Evolutionary conservation across 2,329 filamentous ascomycete genomes (phyloP), one percentile per base, ranked within the genome.

Genomic region (Claviceps pazoutovae): DNA sequence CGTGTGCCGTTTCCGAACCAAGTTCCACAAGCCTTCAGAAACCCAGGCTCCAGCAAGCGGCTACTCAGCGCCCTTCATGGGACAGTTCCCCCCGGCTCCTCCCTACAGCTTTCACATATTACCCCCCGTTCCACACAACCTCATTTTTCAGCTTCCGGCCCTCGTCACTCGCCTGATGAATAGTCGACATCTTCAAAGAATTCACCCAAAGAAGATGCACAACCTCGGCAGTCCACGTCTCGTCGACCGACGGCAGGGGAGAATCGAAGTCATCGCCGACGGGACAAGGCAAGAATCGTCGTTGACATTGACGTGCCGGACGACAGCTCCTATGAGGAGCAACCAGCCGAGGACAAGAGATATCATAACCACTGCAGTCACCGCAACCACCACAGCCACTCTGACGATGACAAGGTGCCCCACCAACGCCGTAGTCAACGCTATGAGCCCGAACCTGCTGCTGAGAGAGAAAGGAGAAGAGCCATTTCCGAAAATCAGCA

Each of bases 1-100:
- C 23, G 6, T 23, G 6, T 23, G 23, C 23, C 23, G 6, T 23
- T 23, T 26, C 23, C 23, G 23, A 26, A 23, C 23, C 4, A 5
- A 23, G 23, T 23, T 23, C 23, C 23, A 23, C 5, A 26, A 26
- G 5, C 5, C 23, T 26, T 26, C 23, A 26, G 23, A 26, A 26
- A 7, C 23, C 23, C 5, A 26, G 19, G 19, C 19, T 19, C 19
- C 19, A 19, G 19, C 19, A 19, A 19, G 19, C 19, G 19, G 19
- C 19, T 19, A 19, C 19, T 19, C 19, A 19, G 19, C 19, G 19
- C 19, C 19, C 19, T 19, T 19, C 19, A 19, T 19, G 19, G 19
- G 19, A 19, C 19, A 19, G 19, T 19, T 71, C 36, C 74, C 68
- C 51, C 71, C 67, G 21, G 69, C 70, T 41, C 70, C 70, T n/a